Conservation (phyloP, 345 rosid species). For the Anacardium occidentale region DNA sequence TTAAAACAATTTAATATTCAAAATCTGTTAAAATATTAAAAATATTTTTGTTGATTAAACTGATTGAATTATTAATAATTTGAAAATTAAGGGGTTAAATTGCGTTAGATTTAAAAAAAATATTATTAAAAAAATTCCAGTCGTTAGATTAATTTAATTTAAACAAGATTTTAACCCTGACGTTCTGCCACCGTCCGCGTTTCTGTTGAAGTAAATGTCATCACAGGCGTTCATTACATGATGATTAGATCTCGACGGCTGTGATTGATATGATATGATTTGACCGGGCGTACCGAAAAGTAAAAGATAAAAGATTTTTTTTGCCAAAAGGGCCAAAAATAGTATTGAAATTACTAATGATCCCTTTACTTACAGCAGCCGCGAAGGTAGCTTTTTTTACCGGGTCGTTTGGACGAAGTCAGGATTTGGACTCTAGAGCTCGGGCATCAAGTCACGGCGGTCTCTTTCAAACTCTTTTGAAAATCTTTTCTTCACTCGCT, state of each 20-base stretch:
- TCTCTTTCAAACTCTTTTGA: neutral
- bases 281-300: conserved; percentile 3
- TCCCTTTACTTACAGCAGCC: neutral
- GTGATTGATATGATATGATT: neutral
- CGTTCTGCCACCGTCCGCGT: neutral
- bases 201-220: neutral
- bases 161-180: neutral
- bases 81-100: too few relatives aligned
- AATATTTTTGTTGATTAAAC: too few relatives aligned
- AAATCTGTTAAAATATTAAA: too few relatives aligned
- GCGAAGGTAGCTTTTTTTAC: neutral
- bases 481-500: neutral
- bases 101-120: too few relatives aligned
- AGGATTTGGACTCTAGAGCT: neutral
- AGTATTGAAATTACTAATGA: conserved; percentile 19
- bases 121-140: too few relatives aligned
- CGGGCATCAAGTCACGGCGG: neutral
- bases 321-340: neutral
- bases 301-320: neutral
- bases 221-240: neutral
- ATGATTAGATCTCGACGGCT: neutral
- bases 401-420: conserved; percentile 22
- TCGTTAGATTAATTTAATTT: too few relatives aligned
- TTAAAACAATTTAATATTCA: too few relatives aligned
- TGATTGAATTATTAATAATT: too few relatives aligned